Conservation (phyloP, 352 stramenopile genomes). For the Pythium aquatile region DNA sequence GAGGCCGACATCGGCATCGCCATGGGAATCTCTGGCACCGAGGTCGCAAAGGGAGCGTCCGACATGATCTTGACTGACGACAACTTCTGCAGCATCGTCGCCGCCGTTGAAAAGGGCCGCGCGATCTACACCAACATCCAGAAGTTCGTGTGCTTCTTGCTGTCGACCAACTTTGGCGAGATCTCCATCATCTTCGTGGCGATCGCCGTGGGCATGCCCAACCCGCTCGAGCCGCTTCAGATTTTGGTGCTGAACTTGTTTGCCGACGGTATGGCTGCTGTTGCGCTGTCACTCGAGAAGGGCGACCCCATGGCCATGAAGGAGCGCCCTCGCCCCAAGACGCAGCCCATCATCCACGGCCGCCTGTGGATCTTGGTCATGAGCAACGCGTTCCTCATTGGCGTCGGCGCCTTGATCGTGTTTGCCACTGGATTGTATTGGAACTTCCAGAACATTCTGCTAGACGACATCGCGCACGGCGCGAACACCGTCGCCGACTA, state of each 20-base stretch:
- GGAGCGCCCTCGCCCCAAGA: conserved; percentile 27
- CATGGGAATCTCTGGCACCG: conserved; percentile 93
- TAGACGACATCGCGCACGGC: conserved; percentile 30
- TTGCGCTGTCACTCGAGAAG: conserved; percentile 37
- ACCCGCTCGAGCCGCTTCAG: conserved; percentile 91
- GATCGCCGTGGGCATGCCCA: conserved; percentile 39
- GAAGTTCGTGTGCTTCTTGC: conserved; percentile 94
- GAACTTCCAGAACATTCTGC: conserved; percentile 35
- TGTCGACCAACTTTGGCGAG: conserved; percentile 92
- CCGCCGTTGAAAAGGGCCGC: conserved; percentile 90
- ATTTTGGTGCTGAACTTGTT: conserved; percentile 96
- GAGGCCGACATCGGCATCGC: conserved; percentile 89
- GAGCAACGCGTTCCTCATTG: conserved; percentile 34
- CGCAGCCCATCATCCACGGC: conserved; percentile 36
- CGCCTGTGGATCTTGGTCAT: conserved; percentile 35
- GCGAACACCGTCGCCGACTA: conserved; percentile 27
- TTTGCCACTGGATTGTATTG: conserved; percentile 35
- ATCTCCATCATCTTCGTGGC: conserved; percentile 65
- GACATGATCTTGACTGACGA: conserved; percentile 96
- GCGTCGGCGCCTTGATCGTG: conserved; percentile 27
- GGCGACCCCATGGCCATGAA: conserved; percentile 30
- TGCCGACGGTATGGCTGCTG: conserved; percentile 78
- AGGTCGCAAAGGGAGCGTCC: conserved; percentile 95
- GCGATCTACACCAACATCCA: conserved; percentile 94
- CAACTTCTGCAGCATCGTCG: conserved; percentile 94